Evolutionary conservation across 2,329 filamentous ascomycete genomes (phyloP).

Genomic region (Talaromyces atroroseus): DNA sequence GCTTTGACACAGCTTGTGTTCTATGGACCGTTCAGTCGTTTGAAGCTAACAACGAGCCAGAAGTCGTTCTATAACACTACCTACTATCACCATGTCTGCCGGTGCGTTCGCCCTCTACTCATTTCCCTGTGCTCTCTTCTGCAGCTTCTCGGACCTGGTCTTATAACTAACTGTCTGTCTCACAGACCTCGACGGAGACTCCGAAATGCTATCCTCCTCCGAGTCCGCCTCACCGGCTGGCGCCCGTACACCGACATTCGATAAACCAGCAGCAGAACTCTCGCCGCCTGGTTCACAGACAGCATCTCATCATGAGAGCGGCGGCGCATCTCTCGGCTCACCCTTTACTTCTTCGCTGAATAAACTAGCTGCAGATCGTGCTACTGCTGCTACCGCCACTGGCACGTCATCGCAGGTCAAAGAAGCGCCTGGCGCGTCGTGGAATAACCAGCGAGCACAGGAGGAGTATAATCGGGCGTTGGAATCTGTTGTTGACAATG

Average conservation of each 20-base stretch:
- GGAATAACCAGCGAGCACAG: conserved; percentile 52
- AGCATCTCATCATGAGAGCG: conserved; percentile 13
- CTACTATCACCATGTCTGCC: conserved; percentile 11
- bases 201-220: conserved; percentile 49
- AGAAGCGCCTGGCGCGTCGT: conserved; percentile 46
- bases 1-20: not conserved
- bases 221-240: conserved; percentile 32
- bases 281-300: conserved; percentile 52
- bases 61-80: not conserved
- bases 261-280: conserved; percentile 40
- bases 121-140: conserved; percentile 5
- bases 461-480: conserved; percentile 51
- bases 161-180: not conserved
- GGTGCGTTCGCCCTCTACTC: too few species aligned
- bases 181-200: conserved; percentile 51
- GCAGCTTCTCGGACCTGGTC: not conserved
- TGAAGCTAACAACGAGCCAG: not conserved
- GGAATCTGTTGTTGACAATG: conserved; percentile 48
- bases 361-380: conserved; percentile 3
- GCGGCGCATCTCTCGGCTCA: not conserved
- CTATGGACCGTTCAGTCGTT: not conserved
- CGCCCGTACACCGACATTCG: conserved; percentile 35
- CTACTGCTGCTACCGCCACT: not conserved
- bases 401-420: conserved; percentile 20
- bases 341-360: conserved; percentile 10